A percentile compares a stretch with the other conserved stretches of the same genome.
phyloP scores from a whole-genome alignment of 1,284 basidiomycete genomes.

The Volvariella surrecta region DNA sequence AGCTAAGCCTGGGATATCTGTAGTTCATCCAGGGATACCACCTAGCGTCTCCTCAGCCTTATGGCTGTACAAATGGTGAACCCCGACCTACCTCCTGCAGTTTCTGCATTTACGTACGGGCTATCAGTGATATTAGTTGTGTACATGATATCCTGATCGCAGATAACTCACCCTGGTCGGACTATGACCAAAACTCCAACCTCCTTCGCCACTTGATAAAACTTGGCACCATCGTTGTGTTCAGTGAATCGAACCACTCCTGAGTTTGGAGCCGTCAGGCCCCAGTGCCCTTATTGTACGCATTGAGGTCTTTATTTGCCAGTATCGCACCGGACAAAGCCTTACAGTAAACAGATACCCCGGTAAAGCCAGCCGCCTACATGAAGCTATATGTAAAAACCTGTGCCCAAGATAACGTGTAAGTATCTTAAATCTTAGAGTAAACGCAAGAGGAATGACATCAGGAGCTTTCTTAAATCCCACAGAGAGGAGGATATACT shows the following conservation, averaged over 20 bases:
- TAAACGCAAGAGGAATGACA: not conserved
- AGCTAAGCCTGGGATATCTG: conserved; percentile 30
- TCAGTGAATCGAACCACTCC: conserved; percentile 22
- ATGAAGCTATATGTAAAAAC: not conserved
- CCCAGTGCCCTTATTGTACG: conserved; percentile 30
- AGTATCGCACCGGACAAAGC: not conserved
- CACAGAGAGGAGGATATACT: conserved; percentile 14
- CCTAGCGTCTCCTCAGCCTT: conserved; percentile 16
- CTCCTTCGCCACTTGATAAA: conserved; percentile 33
- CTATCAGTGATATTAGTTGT: conserved; percentile 9
- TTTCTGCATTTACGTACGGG: conserved; percentile 28
- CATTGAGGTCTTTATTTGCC: not conserved
- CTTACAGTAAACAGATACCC: conserved; percentile 32
- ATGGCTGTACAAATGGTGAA: not conserved
- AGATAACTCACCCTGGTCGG: conserved; percentile 27
- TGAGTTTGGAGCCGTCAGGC: conserved; percentile 28
- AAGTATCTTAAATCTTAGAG: conserved; percentile 21
- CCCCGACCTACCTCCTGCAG: conserved; percentile 21
- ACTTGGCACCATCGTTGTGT: conserved; percentile 26
- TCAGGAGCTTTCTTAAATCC: not conserved
- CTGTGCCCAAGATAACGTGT: not conserved
- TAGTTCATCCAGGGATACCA: conserved; percentile 42
- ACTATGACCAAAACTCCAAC: conserved; percentile 37
- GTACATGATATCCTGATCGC: not conserved
- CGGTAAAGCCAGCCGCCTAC: conserved; percentile 41